Evolutionary conservation across 768 basidiomycete species (phyloP).

Genomic region (Leucogyrophana mollusca): DNA sequence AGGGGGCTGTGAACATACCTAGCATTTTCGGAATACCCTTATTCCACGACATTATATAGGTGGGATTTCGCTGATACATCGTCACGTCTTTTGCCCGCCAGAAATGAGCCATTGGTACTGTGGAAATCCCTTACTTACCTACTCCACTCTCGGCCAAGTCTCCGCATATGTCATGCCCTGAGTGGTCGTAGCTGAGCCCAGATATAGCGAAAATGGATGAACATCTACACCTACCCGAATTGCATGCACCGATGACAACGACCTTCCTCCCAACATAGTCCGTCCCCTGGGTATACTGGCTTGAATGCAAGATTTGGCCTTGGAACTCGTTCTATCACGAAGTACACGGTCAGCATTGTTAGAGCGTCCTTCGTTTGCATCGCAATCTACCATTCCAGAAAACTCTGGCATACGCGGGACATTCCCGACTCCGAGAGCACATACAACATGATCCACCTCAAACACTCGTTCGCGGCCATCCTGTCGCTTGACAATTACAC

Average conservation of each 20-base stretch:
- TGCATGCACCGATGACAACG: conserved; percentile 62
- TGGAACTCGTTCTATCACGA: conserved; percentile 44
- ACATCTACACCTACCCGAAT: conserved; percentile 41
- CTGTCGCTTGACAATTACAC: conserved; percentile 30
- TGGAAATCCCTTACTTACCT: conserved; percentile 16
- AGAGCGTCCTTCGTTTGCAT: background rate
- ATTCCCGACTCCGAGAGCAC: conserved; percentile 46
- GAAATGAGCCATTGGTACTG: conserved; percentile 35
- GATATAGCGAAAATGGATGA: background rate
- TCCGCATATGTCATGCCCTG: conserved; percentile 44
- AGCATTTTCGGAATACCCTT: conserved; percentile 30
- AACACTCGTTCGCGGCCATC: conserved; percentile 34
- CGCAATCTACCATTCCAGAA: conserved; percentile 32
- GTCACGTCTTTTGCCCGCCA: conserved; percentile 42
- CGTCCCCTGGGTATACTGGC: conserved; percentile 40
- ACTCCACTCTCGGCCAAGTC: conserved; percentile 40
- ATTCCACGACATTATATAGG: conserved; percentile 43
- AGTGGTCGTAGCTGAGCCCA: background rate
- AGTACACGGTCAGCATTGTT: background rate
- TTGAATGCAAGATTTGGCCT: conserved; percentile 55
- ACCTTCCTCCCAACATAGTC: conserved; percentile 60
- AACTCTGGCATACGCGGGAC: conserved; percentile 40
- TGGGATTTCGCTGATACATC: conserved; percentile 43
- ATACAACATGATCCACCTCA: conserved; percentile 40
- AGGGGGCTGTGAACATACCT: conserved; percentile 4